These are phyloP conservation scores for Quercus mongolica DNA, from an alignment of 306 rosid species.

Conservation along the genomic window DNA sequence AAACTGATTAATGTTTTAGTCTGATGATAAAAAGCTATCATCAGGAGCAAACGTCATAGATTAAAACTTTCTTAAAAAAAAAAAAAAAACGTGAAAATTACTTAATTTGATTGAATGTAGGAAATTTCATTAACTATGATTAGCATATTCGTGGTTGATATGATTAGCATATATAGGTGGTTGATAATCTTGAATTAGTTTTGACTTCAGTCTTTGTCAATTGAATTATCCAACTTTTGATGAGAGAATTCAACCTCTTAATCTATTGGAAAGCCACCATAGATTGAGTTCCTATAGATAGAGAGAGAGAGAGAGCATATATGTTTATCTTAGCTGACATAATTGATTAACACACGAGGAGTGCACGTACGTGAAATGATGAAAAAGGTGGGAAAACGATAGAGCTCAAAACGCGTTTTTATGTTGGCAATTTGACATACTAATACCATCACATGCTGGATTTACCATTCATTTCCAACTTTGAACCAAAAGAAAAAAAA, in stretches of 20 bases:
- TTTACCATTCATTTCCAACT: neutral
- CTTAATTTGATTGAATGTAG: neutral
- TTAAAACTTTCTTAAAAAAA: no score
- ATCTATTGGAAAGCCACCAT: no score
- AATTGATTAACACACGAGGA: no score
- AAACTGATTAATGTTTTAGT: no score
- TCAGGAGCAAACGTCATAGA: accelerated
- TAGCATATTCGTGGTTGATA: neutral
- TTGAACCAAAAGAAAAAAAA: neutral
- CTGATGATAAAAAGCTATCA: no score
- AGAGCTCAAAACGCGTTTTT: neutral
- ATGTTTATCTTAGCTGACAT: no score
- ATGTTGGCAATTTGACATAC: neutral
- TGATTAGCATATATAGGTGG: neutral
- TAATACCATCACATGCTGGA: no score
- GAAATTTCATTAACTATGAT: neutral
- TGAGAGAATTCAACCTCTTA: neutral
- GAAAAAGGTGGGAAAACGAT: no score
- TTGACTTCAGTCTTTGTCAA: neutral
- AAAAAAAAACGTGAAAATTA: no score
- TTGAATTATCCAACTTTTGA: neutral
- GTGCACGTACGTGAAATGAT: no score
- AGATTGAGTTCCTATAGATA: no score
- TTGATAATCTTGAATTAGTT: neutral
- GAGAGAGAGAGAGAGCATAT: no score